Conservation (phyloP, 2,329 filamentous ascomycete species). For the Alternaria viburni region DNA sequence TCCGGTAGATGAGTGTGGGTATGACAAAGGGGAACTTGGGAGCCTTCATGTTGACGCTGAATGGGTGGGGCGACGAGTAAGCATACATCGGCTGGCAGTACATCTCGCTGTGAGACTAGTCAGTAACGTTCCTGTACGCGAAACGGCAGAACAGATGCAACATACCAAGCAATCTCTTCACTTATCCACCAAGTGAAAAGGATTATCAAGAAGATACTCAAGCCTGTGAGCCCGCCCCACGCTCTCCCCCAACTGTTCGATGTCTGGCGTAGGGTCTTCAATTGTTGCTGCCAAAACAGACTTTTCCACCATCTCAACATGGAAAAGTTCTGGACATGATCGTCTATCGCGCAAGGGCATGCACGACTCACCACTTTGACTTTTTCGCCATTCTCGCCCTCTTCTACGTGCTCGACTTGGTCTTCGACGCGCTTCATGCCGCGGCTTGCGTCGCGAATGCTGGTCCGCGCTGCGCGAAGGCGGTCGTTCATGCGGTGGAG, state of each 20-base stretch:
- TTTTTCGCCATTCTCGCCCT: conserved; percentile 16
- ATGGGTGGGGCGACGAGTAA: conserved; percentile 54
- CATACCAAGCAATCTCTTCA: conserved; percentile 56
- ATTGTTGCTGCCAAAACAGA: conserved; percentile 34
- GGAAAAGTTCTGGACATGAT: conserved; percentile 16
- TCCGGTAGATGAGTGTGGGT: conserved; percentile 59
- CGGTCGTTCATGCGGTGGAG: conserved; percentile 52
- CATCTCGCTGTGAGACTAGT: conserved; percentile 43
- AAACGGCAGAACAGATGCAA: not conserved
- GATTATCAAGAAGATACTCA: conserved; percentile 50
- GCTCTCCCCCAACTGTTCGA: conserved; percentile 17
- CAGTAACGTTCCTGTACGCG: not conserved
- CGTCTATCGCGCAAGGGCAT: conserved; percentile 27
- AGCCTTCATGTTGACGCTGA: conserved; percentile 58
- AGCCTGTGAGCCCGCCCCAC: conserved; percentile 45
- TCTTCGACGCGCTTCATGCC: conserved; percentile 52
- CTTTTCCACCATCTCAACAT: conserved; percentile 32
- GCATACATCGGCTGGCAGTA: conserved; percentile 61
- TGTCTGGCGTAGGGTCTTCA: conserved; percentile 22
- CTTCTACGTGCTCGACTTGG: conserved; percentile 45
- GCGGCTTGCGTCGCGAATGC: conserved; percentile 52
- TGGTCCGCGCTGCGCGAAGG: conserved; percentile 49
- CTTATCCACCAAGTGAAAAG: conserved; percentile 57
- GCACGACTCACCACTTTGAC: conserved; percentile 16
- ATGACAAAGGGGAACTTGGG: conserved; percentile 63